Evolutionary conservation across 2,329 filamentous ascomycete species (phyloP), one percentile per base, ranked within the genome.

Genomic region (Hymenotorrendiella dingleyae): DNA sequence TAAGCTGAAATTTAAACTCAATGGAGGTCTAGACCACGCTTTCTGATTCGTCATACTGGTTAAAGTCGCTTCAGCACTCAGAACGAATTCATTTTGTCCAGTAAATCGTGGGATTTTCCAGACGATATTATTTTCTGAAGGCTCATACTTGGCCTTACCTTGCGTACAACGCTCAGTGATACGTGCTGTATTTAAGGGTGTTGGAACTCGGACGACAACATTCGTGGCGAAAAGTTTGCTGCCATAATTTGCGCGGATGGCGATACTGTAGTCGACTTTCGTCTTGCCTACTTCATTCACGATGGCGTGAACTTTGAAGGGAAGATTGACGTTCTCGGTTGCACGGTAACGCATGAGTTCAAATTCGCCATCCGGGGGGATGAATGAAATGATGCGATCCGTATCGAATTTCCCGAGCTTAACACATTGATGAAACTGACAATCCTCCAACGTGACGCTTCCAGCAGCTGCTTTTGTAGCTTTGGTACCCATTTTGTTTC

Each of bases 101-200:
- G 90, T 93, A 67, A 98, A 98, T n/a, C 93, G 79, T 10, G 90
- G 85, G 54, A 98, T 97, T 74, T 96, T 97, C 93, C 93, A 98
- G 10, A 97, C 85, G 52, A 98, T 97, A 60, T 91, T 88, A 71
- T 98, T 98, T 62, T 96, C 90, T 51, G 90, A 86, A 0, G 93
- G 94, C 67, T 98, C 94, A 66, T 98, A 98, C 67, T 96, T 97
- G 45, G 93, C 93, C 63, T 96, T 95, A 47, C 93, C 94, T 66
- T 97, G 90, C 1, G 86, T 93, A 48, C 90, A 94, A 37, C 93
- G 81, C 67, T 96, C 89, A 1, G 83, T 91, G 48, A 94, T 96
- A 61, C 84, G 84, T 34, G 93, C 93, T 2, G 94, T 97, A 69
- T 98, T 98, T 40, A 98, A 77, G 10, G 93, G 93, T 4, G 93